These are phyloP conservation scores for Nicotiana tomentosiformis DNA, from an alignment of 257 asterid genomes.

Conservation along the genomic window DNA sequence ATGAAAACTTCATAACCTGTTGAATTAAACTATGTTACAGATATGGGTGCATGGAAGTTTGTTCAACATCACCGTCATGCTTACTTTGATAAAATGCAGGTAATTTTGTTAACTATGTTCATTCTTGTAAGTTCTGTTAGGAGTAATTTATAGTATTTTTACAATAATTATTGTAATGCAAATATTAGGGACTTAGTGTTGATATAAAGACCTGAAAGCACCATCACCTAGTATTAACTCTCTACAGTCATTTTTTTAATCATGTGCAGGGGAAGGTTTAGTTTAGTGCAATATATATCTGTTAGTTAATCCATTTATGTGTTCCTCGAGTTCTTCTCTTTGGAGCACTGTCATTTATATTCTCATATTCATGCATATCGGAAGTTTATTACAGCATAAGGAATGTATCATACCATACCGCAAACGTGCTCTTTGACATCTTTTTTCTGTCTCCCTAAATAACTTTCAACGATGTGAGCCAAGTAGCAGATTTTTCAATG, in stretches of 20 bases:
- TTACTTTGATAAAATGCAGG: conserved; percentile 97
- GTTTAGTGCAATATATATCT: not conserved
- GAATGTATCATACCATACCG: not conserved
- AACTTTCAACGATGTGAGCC: not conserved
- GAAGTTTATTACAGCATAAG: not conserved
- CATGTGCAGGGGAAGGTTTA: not conserved
- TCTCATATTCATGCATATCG: not conserved
- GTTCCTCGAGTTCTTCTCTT: not conserved
- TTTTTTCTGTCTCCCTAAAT: not conserved
- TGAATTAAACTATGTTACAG: conserved; percentile 29
- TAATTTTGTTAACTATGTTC: conserved; percentile 17
- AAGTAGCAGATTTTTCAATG: not conserved
- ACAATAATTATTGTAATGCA: not conserved
- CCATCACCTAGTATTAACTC: not conserved
- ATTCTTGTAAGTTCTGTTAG: not conserved
- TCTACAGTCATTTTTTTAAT: not conserved
- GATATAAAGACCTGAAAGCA: not conserved
- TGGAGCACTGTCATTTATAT: not conserved
- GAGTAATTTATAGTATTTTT: not conserved
- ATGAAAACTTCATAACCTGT: not conserved
- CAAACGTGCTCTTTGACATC: not conserved
- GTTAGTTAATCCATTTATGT: not conserved
- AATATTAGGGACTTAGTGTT: not conserved
- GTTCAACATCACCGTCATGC: conserved; percentile 89
- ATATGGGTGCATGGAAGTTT: conserved; percentile 83